Evolutionary conservation across 2,329 filamentous ascomycete species (phyloP).

Genomic region (Colletotrichum nymphaeae): DNA sequence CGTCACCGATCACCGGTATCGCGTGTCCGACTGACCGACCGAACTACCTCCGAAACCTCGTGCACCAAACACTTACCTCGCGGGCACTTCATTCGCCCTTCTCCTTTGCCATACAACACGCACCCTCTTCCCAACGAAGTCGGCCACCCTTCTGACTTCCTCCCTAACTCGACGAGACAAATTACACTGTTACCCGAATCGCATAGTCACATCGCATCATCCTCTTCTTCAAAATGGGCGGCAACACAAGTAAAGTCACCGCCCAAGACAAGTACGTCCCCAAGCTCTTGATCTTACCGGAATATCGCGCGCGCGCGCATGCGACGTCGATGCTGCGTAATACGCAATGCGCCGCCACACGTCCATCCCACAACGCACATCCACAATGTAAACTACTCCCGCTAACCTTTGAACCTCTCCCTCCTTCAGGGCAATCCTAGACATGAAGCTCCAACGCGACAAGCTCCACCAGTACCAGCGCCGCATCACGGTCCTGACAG

Average conservation of each 20-base stretch:
- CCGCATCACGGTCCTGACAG: conserved; percentile 86
- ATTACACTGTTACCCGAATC: not conserved
- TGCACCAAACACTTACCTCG: not conserved
- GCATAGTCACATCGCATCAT: not conserved
- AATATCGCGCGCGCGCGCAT: not conserved
- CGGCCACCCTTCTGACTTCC: not conserved
- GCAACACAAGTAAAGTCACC: conserved; percentile 67
- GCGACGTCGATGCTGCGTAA: conserved; percentile 18
- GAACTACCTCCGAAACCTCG: conserved; percentile 11
- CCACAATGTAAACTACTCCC: no score
- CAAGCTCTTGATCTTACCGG: not conserved
- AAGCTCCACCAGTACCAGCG: conserved; percentile 96
- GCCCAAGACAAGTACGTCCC: conserved; percentile 83
- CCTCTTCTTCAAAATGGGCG: conserved; percentile 58
- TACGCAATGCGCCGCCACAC: conserved; percentile 21
- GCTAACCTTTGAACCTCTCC: not conserved
- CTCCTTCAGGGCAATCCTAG: conserved; percentile 85
- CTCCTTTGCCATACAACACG: not conserved
- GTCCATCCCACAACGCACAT: not conserved
- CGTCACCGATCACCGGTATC: conserved; percentile 6
- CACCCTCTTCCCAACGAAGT: not conserved
- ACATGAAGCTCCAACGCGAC: conserved; percentile 97
- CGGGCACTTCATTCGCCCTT: not conserved
- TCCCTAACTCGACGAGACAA: not conserved
- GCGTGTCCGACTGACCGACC: conserved; percentile 6